Conservation (phyloP, 371 early-diverging fungal genomes). For the Cokeromyces recurvatus region DNA sequence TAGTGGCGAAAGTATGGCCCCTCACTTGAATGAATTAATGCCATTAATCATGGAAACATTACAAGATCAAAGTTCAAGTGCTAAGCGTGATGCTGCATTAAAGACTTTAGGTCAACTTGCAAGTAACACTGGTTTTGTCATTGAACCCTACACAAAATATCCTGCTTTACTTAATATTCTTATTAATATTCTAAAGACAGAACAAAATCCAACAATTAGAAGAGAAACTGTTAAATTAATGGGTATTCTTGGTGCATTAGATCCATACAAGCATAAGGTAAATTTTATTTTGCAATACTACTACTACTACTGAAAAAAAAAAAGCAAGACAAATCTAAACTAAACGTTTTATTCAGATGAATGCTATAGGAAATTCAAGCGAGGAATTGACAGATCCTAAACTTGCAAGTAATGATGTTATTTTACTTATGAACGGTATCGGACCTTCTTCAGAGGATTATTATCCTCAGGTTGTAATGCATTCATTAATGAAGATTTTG, state of each 20-base stretch:
- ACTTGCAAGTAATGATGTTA: constrained; percentile 58
- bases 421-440: constrained; percentile 68
- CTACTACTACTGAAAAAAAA: no score
- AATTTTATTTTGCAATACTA: background rate
- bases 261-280: constrained; percentile 91
- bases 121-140: constrained; percentile 84
- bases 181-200: constrained; percentile 81
- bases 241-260: constrained; percentile 94
- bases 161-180: constrained; percentile 80
- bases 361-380: constrained; percentile 49
- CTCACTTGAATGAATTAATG: constrained; percentile 80
- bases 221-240: constrained; percentile 85
- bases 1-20: constrained; percentile 80
- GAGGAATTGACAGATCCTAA: constrained; percentile 56
- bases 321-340: no score
- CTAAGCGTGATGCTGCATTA: constrained; percentile 87
- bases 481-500: constrained; percentile 86
- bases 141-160: constrained; percentile 88
- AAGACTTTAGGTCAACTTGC: constrained; percentile 82
- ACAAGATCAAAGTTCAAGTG: constrained; percentile 82
- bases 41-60: constrained; percentile 87
- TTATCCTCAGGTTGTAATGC: constrained; percentile 85
- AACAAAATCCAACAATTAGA: constrained; percentile 67
- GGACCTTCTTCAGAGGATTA: constrained; percentile 80
- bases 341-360: no score